Percentiles rank a stretch among this genome's conserved stretches.
Conservation (phyloP, 257 asterid genomes). For the Nicotiana sylvestris region DNA sequence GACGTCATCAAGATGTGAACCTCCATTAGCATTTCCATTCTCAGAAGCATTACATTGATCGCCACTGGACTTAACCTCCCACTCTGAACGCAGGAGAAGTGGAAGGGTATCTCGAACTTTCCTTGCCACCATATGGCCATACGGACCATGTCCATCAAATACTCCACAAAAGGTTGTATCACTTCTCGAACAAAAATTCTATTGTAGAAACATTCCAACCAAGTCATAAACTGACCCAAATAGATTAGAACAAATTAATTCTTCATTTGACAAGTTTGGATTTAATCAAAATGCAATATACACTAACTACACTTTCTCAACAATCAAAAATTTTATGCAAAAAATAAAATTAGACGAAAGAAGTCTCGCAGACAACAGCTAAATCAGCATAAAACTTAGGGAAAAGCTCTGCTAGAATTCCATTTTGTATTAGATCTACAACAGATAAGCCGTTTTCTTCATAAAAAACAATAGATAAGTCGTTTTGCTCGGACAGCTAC, state of each 20-base stretch:
- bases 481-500: neutral
- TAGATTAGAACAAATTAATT: conserved; percentile 25
- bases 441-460: neutral
- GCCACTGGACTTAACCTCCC: conserved; percentile 45
- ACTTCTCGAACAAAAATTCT: conserved; percentile 67
- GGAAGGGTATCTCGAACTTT: conserved; percentile 90
- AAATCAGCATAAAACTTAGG: neutral
- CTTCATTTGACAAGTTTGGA: conserved; percentile 24
- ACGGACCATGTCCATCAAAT: conserved; percentile 96
- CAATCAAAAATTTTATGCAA: neutral
- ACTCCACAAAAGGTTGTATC: conserved; percentile 78
- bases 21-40: conserved; percentile 42
- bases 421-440: neutral
- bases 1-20: conserved; percentile 58
- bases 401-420: neutral
- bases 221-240: conserved; percentile 66
- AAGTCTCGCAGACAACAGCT: neutral
- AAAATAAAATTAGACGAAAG: neutral
- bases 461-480: neutral
- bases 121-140: conserved; percentile 95
- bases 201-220: conserved; percentile 53
- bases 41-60: conserved; percentile 31
- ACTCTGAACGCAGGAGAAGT: conserved; percentile 52
- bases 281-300: conserved; percentile 13
- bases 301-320: neutral